Base-by-base conservation (phyloP, 306 rosid genomes). In the Spatholobus suberectus region DNA sequence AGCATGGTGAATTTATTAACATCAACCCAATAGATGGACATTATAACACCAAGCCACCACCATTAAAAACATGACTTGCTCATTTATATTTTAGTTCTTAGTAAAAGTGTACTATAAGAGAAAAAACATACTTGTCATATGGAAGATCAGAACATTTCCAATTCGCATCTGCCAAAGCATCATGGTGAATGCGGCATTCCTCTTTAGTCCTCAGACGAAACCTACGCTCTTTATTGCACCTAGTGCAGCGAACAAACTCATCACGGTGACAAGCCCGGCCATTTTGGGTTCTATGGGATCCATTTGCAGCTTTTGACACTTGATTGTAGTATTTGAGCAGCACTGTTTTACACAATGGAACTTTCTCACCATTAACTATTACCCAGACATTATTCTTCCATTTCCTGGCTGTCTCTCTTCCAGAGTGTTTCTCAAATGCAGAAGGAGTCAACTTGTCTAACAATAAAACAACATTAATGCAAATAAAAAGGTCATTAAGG, bases 331-430 rank as follows among this genome's bases (percentile, higher is more conserved):
- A 95, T 79, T 93, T 95, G 89, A 95, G 98, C 83, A 95, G 87
- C 59, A 88, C 96, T 12, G 98, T 95, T 80, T 95, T 95, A 76
- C 46, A 92, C 52, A 95, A 79, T 8, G 98, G 91, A 77, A 93
- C 95, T 94, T 95, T 95, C 85, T 95, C 97, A 20, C 97, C 98
- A 32, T 95, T 81, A 71, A 87, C 92, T 74, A 95, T 95, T 24
- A 95, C 96, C 99, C 99, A 95, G 9, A 93, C 79, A 83, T 95
- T 95, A 67, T 95, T 95, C 90, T 95, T 95, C 99, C 99, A 95
- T 91, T 95, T 95, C 89, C 98, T 89, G 26, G 98, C 95, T 2
- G 98, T 89, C 84, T 95, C 99, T 85, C 98, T 90, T 84, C 99
- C 99, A 61, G 99, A 95, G 87, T 95, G 99, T 79, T 95, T 95